Evolutionary conservation across 2,329 filamentous ascomycete genomes (phyloP).

Genomic region (Curvularia lunata): DNA sequence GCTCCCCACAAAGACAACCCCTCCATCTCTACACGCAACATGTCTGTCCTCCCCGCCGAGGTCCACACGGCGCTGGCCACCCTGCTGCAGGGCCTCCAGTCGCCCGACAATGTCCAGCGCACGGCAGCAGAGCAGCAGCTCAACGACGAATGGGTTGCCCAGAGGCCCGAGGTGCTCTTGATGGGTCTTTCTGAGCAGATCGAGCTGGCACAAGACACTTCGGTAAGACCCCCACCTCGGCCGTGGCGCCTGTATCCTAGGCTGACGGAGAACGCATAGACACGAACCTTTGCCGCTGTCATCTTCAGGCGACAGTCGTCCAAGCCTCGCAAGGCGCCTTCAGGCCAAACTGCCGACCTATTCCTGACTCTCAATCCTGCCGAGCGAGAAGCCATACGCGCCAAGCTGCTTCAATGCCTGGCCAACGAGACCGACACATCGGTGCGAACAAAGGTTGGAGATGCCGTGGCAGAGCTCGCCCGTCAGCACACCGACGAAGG

Average conservation of each 20-base stretch:
- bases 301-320: slow-evolving; percentile 93
- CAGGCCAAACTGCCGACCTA: slow-evolving; percentile 76
- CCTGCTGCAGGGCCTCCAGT: slow-evolving; percentile 87
- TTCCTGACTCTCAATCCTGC: slow-evolving; percentile 80
- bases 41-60: slow-evolving; percentile 87
- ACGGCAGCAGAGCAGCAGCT: slow-evolving; percentile 88
- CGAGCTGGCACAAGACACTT: slow-evolving; percentile 73
- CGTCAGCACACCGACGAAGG: slow-evolving; percentile 92
- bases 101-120: slow-evolving; percentile 84
- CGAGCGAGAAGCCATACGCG: slow-evolving; percentile 78
- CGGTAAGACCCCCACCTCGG: slow-evolving; percentile 58
- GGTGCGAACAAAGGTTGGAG: slow-evolving; percentile 93
- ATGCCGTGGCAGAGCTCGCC: slow-evolving; percentile 95
- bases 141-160: slow-evolving; percentile 84
- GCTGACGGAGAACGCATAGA: slow-evolving; percentile 58
- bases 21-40: slow-evolving; percentile 49
- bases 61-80: slow-evolving; percentile 83
- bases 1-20: slow-evolving; percentile 27
- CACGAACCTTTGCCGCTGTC: slow-evolving; percentile 88
- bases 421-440: slow-evolving; percentile 73
- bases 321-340: slow-evolving; percentile 77
- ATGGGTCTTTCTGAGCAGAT: slow-evolving; percentile 96
- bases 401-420: slow-evolving; percentile 81
- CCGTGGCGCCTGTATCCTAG: neutral
- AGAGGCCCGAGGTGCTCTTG: slow-evolving; percentile 82